Base-by-base conservation (phyloP, 2,329 filamentous ascomycete genomes). In the Proliferodiscus dingleyae region DNA sequence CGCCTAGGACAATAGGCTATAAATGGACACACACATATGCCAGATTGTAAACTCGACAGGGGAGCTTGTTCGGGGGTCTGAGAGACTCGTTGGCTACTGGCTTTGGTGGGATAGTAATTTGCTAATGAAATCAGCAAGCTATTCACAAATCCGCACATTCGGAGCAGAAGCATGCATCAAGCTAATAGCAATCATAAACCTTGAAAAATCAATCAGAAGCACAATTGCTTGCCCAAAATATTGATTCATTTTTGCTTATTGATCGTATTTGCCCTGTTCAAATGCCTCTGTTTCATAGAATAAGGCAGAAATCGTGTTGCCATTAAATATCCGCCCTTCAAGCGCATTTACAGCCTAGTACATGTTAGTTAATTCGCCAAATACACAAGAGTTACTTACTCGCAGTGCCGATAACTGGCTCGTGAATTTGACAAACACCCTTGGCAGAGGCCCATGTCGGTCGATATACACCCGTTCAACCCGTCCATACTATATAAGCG, bases 391-490 rank as follows among this genome's bases (percentile, higher is more conserved):
- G 18, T 22, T 15, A 76, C 83, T 70, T 73, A 90, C 87, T 57
- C 89, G 78, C 47, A 97, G 68, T 11, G 89, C 93, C 37, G 87
- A 93, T 43, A 97, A 72, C 58, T 84, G 80, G 55, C 85, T 86
- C 2, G 87, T 91, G 63, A 97, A 98, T 64, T 94, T 88, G 65
- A 98, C 89, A 65, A 95, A 97, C 4, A 98, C 93, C 43, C 81
- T 79, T 10, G 73, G 68, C 50, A 65, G 68, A 34, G 72, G 68
- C 39, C 72, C 72, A 53, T 75, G 70, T 36, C 80, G 72, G 60
- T 87, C 80, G 47, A 96, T 83, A 60, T 83, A 84, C 15, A 95
- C 73, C 55, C 88, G 75, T 65, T 94, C 87, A 4, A 95, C 85
- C 36, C 81, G 78, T 13, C 90, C 89, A 63, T 95, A 95, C 81